Percentiles rank a stretch among this genome's conserved stretches.
phyloP scores from a whole-genome alignment of 345 rosid species.

The Pistacia integerrima region DNA sequence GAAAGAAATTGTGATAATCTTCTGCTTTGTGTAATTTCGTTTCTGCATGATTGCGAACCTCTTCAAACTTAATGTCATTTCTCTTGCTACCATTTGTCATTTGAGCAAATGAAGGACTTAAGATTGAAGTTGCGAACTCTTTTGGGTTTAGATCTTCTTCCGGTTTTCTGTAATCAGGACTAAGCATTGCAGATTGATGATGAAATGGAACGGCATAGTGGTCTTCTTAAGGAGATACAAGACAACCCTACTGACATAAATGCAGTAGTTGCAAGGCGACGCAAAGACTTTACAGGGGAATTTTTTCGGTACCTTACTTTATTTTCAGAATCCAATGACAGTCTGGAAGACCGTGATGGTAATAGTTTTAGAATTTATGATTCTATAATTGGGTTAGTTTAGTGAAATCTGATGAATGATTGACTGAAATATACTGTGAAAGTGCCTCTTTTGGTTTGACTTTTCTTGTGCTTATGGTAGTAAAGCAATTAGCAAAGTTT shows the following conservation, averaged over 20 bases:
- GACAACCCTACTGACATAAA: conserved; percentile 79
- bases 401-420: neutral
- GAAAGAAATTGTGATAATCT: neutral
- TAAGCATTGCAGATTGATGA: conserved; percentile 84
- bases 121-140: conserved; percentile 16
- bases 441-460: neutral
- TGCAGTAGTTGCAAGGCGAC: conserved; percentile 68
- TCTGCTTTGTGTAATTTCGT: neutral
- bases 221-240: conserved; percentile 77
- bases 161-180: conserved; percentile 38
- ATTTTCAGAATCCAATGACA: conserved; percentile 67
- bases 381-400: conserved; percentile 8
- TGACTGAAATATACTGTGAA: neutral
- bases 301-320: conserved; percentile 68
- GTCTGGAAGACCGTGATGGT: conserved; percentile 91
- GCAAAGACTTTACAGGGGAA: conserved; percentile 79
- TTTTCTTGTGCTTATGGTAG: neutral
- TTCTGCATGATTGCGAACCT: neutral
- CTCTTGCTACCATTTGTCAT: neutral
- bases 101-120: neutral
- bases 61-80: neutral
- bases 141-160: conserved; percentile 33
- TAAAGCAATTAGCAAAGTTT: neutral
- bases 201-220: conserved; percentile 79
- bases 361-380: conserved; percentile 22